These are phyloP conservation scores for Penicillium palitans DNA, from an alignment of 2,329 filamentous ascomycete species.

Conservation along the genomic window DNA sequence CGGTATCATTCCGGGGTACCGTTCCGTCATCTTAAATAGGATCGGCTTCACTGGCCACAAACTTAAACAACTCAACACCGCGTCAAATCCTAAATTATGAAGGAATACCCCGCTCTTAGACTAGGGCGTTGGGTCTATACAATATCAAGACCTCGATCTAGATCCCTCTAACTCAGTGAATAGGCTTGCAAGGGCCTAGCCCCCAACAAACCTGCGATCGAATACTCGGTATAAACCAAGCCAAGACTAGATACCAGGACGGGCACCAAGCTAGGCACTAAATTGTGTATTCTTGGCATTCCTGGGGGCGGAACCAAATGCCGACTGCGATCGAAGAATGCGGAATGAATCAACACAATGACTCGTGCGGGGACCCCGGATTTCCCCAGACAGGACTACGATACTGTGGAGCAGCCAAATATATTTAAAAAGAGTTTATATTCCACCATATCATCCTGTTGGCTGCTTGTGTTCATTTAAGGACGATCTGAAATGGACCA, in stretches of 20 bases:
- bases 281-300: not conserved
- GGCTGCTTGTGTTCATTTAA: not conserved
- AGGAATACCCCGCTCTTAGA: not conserved
- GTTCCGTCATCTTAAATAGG: not conserved
- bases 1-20: slow-evolving; percentile 4
- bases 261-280: not conserved
- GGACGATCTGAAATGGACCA: slow-evolving; percentile 8
- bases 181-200: not conserved
- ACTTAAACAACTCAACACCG: not conserved
- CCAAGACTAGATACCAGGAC: not conserved
- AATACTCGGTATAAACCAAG: not conserved
- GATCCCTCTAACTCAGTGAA: not conserved
- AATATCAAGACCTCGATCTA: not conserved
- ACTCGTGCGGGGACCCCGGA: slow-evolving; percentile 6
- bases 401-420: no score
- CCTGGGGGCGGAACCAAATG: not conserved
- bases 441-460: not conserved
- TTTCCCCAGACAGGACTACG: not conserved
- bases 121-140: not conserved
- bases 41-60: not conserved
- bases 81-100: not conserved
- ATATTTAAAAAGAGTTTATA: not conserved
- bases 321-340: not conserved
- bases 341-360: not conserved
- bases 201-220: not conserved